Conservation (phyloP, 257 asterid genomes). For the Verbascum thapsus region DNA sequence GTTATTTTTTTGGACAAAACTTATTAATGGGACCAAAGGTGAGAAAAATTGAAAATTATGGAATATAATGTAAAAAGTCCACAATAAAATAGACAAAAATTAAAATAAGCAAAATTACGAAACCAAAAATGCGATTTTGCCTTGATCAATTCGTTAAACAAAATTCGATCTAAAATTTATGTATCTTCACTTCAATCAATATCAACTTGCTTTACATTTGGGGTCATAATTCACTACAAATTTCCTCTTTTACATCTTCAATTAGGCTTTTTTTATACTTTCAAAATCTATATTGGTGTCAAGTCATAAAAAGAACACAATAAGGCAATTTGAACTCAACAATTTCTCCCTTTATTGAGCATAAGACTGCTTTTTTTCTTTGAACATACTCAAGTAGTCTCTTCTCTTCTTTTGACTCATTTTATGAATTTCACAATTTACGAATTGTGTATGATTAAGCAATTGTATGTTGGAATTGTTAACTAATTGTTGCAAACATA, state of each 20-base stretch:
- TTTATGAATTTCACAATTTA: slow-evolving; percentile 15
- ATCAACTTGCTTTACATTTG: slow-evolving; percentile 29
- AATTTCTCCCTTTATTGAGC: slow-evolving; percentile 45
- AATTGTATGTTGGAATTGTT: not conserved
- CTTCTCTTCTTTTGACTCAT: slow-evolving; percentile 39
- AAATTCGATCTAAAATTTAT: slow-evolving; percentile 26
- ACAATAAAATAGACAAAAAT: no score
- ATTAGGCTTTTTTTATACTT: slow-evolving; percentile 36
- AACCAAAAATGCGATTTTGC: no score
- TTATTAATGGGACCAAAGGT: no score
- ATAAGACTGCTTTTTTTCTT: slow-evolving; percentile 37
- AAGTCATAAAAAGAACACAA: slow-evolving; percentile 40
- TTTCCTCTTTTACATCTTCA: slow-evolving; percentile 41
- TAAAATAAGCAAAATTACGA: no score
- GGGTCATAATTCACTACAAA: slow-evolving; percentile 31
- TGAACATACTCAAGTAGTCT: slow-evolving; percentile 46
- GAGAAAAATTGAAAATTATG: no score
- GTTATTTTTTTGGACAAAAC: no score
- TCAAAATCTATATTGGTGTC: slow-evolving; percentile 37
- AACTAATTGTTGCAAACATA: slow-evolving; percentile 5
- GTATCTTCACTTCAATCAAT: slow-evolving; percentile 30
- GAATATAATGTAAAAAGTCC: no score
- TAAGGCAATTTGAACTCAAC: slow-evolving; percentile 35
- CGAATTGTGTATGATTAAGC: slow-evolving; percentile 5
- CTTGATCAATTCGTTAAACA: no score